Base-by-base conservation (phyloP, 208 protist genomes). In the Tetramitus jugosus region DNA sequence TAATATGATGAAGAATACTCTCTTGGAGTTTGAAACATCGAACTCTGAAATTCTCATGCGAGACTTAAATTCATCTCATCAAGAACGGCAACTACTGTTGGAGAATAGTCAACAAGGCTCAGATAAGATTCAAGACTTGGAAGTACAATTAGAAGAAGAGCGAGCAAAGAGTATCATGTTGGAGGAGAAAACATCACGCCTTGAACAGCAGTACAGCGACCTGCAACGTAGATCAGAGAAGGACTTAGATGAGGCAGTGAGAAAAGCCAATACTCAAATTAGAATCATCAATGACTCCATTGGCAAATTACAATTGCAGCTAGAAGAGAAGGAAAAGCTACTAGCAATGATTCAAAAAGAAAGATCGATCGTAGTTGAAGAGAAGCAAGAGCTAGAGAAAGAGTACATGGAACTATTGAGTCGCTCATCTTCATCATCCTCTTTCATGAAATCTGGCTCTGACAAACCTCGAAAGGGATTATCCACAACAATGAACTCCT, bases 251-350 rank as follows among this genome's bases (percentile, higher is more conserved):
- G 65, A 71, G 35, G 33, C 6, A 20, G 65, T 49, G 35, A 23
- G 65, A 49, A 71, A 49, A n/a, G 20, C 40, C 0, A 4, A 31
- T 8, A 71, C 26, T 37, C n/a, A 71, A 71, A 71, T 49, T 49
- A 71, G 65, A 49, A 40, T 42, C 10, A 31, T 71, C 23, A 49
- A 14, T 3, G 65, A 71, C 23, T 71, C 65, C 6, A 49, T 71
- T 14, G 26, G 40, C 3, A 71, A 71, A 33, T 35, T 71, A 33
- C 65, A 71, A 46, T n/a, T 17, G 4, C 65, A 71, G 49, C 29
- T 71, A 33, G 65, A 71, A 71, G 65, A 71, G 29, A 71, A 35
- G 33, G 49, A 71, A 13, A 71, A 37, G 35, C 35, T 37, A 14
- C 14, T 71, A 17, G 49, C 8, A 35, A 71, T 71, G 26, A 23